Conservation (phyloP, 176 grass and related monocot genomes). For the Neostapfia colusana region DNA sequence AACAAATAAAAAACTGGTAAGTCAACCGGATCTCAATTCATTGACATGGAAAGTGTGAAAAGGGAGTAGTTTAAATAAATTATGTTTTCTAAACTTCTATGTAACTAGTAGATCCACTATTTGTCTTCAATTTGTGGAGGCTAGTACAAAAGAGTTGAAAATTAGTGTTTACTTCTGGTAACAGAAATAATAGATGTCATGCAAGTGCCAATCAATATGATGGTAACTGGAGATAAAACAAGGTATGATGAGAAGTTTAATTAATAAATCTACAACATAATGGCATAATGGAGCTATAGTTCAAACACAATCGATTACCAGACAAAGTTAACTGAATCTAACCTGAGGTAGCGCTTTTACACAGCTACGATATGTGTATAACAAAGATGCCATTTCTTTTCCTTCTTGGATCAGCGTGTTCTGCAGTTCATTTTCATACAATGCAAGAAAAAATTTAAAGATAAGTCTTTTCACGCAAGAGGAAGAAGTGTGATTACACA, state of each 20-base stretch:
- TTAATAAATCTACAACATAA: slow-evolving; percentile 2
- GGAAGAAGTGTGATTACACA: slow-evolving; percentile 20
- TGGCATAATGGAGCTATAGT: slow-evolving; percentile 5
- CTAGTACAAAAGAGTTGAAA: not conserved
- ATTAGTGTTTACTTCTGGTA: not conserved
- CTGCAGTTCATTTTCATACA: slow-evolving; percentile 46
- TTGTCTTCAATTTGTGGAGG: not conserved
- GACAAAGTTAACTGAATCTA: slow-evolving; percentile 45
- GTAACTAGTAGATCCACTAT: not conserved
- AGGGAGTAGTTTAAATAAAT: slow-evolving; percentile 13
- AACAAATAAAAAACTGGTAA: slow-evolving; percentile 12
- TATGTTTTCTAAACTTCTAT: not conserved
- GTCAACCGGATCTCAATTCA: slow-evolving; percentile 18
- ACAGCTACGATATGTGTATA: slow-evolving; percentile 98
- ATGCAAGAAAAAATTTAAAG: slow-evolving; percentile 15
- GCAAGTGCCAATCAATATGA: not conserved
- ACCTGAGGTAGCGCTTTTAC: slow-evolving; percentile 99
- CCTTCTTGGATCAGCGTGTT: slow-evolving; percentile 93
- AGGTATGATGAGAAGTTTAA: slow-evolving; percentile 9
- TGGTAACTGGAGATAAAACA: slow-evolving; percentile 13
- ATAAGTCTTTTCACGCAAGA: slow-evolving; percentile 17
- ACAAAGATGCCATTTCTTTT: slow-evolving; percentile 94
- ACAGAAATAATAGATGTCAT: not conserved
- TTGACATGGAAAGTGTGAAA: slow-evolving; percentile 1
- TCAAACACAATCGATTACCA: slow-evolving; percentile 26